Evolutionary conservation across 1,139 yeast species (phyloP), one percentile per base, ranked within the genome.

Genomic region (Hyphopichia pseudoburtonii): DNA sequence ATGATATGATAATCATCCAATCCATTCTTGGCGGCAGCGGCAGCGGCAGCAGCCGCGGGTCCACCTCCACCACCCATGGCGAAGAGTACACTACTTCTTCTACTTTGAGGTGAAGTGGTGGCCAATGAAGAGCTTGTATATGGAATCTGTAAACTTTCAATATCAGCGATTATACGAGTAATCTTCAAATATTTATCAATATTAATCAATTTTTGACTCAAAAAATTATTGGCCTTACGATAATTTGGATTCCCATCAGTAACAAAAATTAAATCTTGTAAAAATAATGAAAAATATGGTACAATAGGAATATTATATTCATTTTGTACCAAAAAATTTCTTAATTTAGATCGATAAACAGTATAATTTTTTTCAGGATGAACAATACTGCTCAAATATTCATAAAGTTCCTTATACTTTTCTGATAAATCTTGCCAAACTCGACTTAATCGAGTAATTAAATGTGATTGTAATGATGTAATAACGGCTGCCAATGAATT

Each of bases 401-500:
- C 80, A 54, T 80, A 84, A 35, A 86, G 62, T 17, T 78, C 83
- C 26, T 64, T 66, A 52, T 86, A 86, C 51, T 86, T 85, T 3
- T 74, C 78, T 0, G 85, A 72, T 35, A 90, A 59, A 3, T 77
- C 80, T 4, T 47, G 60, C 96, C 96, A 88, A 2, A 87, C 62
- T 37, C 64, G 68, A 23, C 72, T 62, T 39, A 90, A 64, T 51
- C 97, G 73, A 3, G 89, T 78, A 36, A 90, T 72, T 34, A 86
- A 74, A 51, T 87, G 92, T 31, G 88, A 82, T 60, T 89, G 96
- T 46, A 90, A 70, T 0, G 95, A 78, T 0, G 94, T 84, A 57
- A 89, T 78, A 36, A 90, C 86, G 0, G 96, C 86, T n/a, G 96
- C 92, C 40, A 88, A 66, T 0, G 95, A 82, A 58, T 90, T 90